Base-by-base conservation (phyloP, 192 early-diverging fungal genomes). In the Coemansia umbellata region DNA sequence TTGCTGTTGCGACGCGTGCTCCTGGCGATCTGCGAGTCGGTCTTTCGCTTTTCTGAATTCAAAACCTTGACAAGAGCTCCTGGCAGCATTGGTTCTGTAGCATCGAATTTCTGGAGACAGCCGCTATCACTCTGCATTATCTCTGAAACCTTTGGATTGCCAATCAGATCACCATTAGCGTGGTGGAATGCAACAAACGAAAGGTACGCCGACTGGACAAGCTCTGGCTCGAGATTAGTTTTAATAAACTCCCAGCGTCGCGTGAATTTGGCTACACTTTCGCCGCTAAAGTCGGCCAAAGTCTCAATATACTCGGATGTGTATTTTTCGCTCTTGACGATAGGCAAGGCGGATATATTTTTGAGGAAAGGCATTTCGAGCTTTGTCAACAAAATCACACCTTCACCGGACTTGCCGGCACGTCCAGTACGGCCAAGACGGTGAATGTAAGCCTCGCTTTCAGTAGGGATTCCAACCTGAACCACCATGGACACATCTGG, bases 341-440 rank as follows among this genome's bases (percentile, higher is more conserved):
- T 56, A 3, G 84, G 85, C 27, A 90, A 37, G 58, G 83, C 79
- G 14, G 61, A 51, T 40, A 90, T 51, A 27, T 75, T 33, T 27
- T 77, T 69, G 50, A 94, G 59, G 69, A 95, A 96, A 2, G 55
- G 41, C 53, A 84, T 76, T 62, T 99, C 96, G 39, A 86, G 81
- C 2, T 89, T 87, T 36, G 84, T 78, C 17, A 96, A 61, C 35
- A 99, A 30, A 18, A 94, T 69, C 8, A 96, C 58, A 11, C 89
- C 95, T 56, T 94, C 84, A 43, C 96, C 96, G 30, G 84, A 72
- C 53, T 87, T 88, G 49, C 93, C 94, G 18, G 96, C 96, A 51
- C 96, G 91, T 30, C 95, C 96, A 13, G 96, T 97, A 57, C 96
- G 86, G 4, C 96, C 96, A 39, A 99, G 74, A 36, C 96, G 87